A percentile compares a stretch with the other conserved stretches of the same genome.
phyloP scores from a whole-genome alignment of 2,329 filamentous ascomycete genomes.

The Bimuria novae-zelandiae region DNA sequence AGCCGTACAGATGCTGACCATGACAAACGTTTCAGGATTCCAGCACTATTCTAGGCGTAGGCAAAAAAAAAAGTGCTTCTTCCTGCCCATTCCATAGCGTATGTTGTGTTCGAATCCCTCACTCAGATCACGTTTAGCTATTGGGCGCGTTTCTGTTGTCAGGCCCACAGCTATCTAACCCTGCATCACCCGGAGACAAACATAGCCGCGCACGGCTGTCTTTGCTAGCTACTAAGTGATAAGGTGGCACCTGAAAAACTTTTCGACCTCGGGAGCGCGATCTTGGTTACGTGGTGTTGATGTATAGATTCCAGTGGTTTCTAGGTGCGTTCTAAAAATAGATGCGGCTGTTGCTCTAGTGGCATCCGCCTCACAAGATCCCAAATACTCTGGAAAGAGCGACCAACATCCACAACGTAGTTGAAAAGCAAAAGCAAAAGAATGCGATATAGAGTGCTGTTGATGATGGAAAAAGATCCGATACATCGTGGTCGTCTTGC shows the following conservation, averaged over 20 bases:
- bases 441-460: no score
- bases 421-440: no score
- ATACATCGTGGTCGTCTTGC: no score
- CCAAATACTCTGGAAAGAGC: no score
- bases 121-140: background rate
- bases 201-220: background rate
- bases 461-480: no score
- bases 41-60: background rate
- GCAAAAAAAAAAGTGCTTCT: background rate
- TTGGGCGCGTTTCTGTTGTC: background rate
- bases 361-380: no score
- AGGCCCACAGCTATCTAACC: background rate
- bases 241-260: background rate
- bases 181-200: background rate
- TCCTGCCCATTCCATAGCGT: background rate
- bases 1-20: conserved; percentile 9
- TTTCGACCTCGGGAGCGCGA: background rate
- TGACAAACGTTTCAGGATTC: background rate
- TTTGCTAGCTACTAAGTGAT: background rate
- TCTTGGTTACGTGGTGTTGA: background rate
- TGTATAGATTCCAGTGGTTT: no score
- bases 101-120: background rate
- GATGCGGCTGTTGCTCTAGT: no score
- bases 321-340: no score
- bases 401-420: no score